Percentiles rank a stretch among this genome's conserved stretches.
phyloP scores from a whole-genome alignment of 1,284 basidiomycete species.

The Cystobasidiaceae sp. region DNA sequence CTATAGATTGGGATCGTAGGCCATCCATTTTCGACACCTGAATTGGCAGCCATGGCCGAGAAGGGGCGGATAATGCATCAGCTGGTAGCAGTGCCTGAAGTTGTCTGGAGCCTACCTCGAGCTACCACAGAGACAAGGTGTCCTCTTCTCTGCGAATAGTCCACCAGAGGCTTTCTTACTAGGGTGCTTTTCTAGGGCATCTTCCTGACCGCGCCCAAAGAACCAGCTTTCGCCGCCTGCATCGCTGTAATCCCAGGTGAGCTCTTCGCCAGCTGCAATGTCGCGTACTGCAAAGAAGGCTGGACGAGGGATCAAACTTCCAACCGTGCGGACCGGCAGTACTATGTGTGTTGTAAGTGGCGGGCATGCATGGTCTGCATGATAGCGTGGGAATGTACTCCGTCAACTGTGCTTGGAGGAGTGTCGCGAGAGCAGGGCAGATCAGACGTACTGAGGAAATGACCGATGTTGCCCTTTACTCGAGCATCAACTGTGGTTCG shows the following conservation, averaged over 20 bases:
- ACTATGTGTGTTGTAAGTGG: slow-evolving; percentile 19
- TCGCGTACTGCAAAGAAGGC: slow-evolving; percentile 25
- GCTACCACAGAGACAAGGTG: not conserved
- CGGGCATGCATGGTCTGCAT: slow-evolving; percentile 28
- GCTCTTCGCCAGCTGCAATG: slow-evolving; percentile 14
- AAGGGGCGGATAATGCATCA: not conserved
- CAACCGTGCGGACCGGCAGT: slow-evolving; percentile 16
- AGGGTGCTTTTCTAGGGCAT: not conserved
- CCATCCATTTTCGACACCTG: slow-evolving; percentile 8
- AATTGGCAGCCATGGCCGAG: not conserved
- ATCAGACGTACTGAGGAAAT: slow-evolving; percentile 19
- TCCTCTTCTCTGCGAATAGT: not conserved
- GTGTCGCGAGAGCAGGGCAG: not conserved
- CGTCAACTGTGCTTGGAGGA: not conserved
- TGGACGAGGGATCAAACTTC: slow-evolving; percentile 9
- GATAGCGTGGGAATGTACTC: not conserved
- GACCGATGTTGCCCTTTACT: slow-evolving; percentile 5
- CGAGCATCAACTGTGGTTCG: slow-evolving; percentile 14
- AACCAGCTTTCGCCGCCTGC: slow-evolving; percentile 27
- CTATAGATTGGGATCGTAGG: slow-evolving; percentile 1
- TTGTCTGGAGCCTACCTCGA: not conserved
- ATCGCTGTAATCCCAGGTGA: slow-evolving; percentile 31
- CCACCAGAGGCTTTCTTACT: not conserved
- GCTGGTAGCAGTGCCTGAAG: not conserved
- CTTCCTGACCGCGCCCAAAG: not conserved